Evolutionary conservation across 1,139 yeast genomes (phyloP), one percentile per base, ranked within the genome.

Genomic region (Diutina siamensis): DNA sequence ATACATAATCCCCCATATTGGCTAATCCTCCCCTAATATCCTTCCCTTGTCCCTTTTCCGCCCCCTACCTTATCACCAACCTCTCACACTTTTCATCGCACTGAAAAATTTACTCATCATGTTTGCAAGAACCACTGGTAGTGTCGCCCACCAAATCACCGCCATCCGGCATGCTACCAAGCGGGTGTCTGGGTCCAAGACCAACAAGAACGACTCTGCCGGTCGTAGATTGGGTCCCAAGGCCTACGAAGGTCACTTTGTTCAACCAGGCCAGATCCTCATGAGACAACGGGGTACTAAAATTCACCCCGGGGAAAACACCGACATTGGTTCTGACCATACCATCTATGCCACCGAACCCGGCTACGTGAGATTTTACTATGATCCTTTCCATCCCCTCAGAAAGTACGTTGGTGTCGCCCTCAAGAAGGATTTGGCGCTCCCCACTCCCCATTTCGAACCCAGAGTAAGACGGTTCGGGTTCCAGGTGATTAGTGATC

Each of bases 271-370:
- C n/a, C 85, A 88, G 58, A 89, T 92, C 54, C 73, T 92, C 42
- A 79, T 86, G 80, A 79, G 97, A 63, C 99, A 92, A 60, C 76
- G 97, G 61, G 99, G 99, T 57, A 88, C 98, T n/a, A 82, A 78
- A 56, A 84, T 89, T 60, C 94, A 80, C 57, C 97, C 98, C 0
- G 99, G 99, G 41, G 95, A 85, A 53, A 89, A 92, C 55, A 82
- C 79, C 31, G 86, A 84, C 18, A 84, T 92, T 52, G 98, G 99
- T 52, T 81, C 78, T 54, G 98, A 92, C 61, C 97, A 89, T 61
- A 92, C 98, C 2, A 76, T 92, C 35, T 88, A 73, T 64, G 97
- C 98, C 2, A 60, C 72, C 42, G 97, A 92, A 58, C 96, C 97
- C 2, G 98, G 98, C 21, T 88, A 71, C 61, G 97, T 92, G 44